phyloP scores from a whole-genome alignment of 1,139 yeast species.

The Candida sp. region DNA sequence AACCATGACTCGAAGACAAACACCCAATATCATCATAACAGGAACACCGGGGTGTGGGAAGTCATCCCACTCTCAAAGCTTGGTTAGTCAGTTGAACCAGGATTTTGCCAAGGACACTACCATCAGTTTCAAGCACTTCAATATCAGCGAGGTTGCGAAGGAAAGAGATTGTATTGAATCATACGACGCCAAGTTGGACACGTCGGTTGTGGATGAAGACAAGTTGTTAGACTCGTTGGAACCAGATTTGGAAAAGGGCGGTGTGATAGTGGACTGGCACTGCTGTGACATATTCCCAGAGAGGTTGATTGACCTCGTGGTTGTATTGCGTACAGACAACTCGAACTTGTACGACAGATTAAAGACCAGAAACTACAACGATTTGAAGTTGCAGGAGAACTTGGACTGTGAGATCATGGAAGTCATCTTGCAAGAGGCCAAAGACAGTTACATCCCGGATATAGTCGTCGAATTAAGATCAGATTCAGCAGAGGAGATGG shows the following conservation, averaged over 20 bases:
- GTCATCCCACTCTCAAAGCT: constrained; percentile 76
- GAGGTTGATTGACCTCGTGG: constrained; percentile 87
- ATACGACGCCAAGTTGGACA: constrained; percentile 83
- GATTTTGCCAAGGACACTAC: constrained; percentile 12
- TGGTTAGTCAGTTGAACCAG: constrained; percentile 54
- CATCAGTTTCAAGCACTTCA: constrained; percentile 52
- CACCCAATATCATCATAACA: constrained; percentile 87
- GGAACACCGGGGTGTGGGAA: constrained; percentile 99
- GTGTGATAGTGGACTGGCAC: constrained; percentile 93
- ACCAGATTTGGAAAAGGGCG: constrained; percentile 82
- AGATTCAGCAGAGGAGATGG: constrained; percentile 76
- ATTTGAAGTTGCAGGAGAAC: constrained; percentile 86
- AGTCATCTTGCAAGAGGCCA: constrained; percentile 85
- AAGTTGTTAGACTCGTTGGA: constrained; percentile 82
- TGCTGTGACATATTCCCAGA: constrained; percentile 97
- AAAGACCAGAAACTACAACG: constrained; percentile 73
- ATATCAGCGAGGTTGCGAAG: constrained; percentile 84
- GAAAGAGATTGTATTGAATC: constrained; percentile 80
- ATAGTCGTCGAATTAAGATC: constrained; percentile 83
- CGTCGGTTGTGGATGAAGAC: constrained; percentile 93
- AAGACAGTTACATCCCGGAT: constrained; percentile 77
- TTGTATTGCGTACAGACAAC: constrained; percentile 84
- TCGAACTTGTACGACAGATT: constrained; percentile 75
- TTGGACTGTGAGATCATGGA: constrained; percentile 98
- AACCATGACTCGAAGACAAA: constrained; percentile 40